These are phyloP conservation scores for Lactifluus piperatus DNA, from an alignment of 768 basidiomycete species.

Conservation along the genomic window DNA sequence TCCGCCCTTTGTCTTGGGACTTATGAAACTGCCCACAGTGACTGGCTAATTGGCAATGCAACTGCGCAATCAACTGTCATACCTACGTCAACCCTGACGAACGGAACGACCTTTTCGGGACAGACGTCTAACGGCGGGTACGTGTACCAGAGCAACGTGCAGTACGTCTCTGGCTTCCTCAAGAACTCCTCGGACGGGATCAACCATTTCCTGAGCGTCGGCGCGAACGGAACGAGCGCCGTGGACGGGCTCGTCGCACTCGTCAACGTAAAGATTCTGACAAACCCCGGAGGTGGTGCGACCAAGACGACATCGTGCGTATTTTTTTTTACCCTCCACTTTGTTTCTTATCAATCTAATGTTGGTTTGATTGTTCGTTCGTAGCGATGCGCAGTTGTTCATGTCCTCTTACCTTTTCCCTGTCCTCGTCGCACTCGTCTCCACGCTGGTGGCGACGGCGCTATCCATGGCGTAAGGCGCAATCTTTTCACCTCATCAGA, in stretches of 20 bases:
- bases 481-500: neutral
- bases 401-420: neutral
- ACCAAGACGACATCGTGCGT: constrained; percentile 20
- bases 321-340: neutral
- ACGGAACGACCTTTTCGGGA: constrained; percentile 52
- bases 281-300: constrained; percentile 23
- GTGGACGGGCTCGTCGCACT: constrained; percentile 81
- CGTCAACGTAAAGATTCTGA: constrained; percentile 58
- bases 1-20: neutral
- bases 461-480: neutral
- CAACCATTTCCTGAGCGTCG: constrained; percentile 57
- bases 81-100: constrained; percentile 41
- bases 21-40: constrained; percentile 35
- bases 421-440: neutral
- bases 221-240: constrained; percentile 43
- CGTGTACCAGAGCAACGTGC: constrained; percentile 62
- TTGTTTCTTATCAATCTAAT: neutral
- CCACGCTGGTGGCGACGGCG: neutral
- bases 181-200: constrained; percentile 58
- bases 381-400: neutral
- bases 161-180: constrained; percentile 65
- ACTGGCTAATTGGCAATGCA: constrained; percentile 80
- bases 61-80: constrained; percentile 41
- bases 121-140: constrained; percentile 55
- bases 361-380: neutral